Base-by-base conservation (phyloP, 2,329 filamentous ascomycete genomes). In the Mycocentrospora acerina region DNA sequence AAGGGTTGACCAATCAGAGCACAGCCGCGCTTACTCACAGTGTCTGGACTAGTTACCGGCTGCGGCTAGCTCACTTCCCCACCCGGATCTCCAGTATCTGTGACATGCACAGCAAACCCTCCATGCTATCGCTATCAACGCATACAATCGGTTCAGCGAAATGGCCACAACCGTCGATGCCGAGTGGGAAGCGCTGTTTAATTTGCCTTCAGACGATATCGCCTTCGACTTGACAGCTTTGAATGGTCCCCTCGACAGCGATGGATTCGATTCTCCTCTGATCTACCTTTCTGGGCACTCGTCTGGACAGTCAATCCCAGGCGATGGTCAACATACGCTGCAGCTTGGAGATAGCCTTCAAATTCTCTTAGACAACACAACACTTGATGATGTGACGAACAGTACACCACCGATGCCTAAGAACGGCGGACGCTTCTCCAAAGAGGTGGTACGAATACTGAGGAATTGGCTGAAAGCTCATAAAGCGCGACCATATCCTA, bases 391-490 rank as follows among this genome's bases (percentile, higher is more conserved):
- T n/a, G 17, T 14, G 9, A 24, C 24, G 13, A 16, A 15, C 17
- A 37, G 15, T 12, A 11, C 36, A 17, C 15, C 25, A 15, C 6
- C 32, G 15, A 32, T 16, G 29, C 32, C 36, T 5, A 44, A 44
- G 14, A 33, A 15, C 9, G 41, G 41, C 16, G 41, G 32, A 10
- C 54, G 57, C 14, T 60, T 60, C 34, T 58, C 55, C 2, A 39
- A 46, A 35, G 48, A 51, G 28, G 53, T 59, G 7, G 48, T 61
- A 11, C 44, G 48, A 14, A 51, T 48, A 4, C 32, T 61, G 29
- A 57, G 53, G 31, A 45, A 48, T 7, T 61, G 58, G 58, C 46
- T 60, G 2, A 45, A 34, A 17, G 36, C 46, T 34, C 56, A 60
- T 30, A 46, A 47, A 11, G 33, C 44, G 6, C 43, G 55, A 29